phyloP scores from a whole-genome alignment of 2,329 filamentous ascomycete genomes.

The Colletotrichum paranaense region DNA sequence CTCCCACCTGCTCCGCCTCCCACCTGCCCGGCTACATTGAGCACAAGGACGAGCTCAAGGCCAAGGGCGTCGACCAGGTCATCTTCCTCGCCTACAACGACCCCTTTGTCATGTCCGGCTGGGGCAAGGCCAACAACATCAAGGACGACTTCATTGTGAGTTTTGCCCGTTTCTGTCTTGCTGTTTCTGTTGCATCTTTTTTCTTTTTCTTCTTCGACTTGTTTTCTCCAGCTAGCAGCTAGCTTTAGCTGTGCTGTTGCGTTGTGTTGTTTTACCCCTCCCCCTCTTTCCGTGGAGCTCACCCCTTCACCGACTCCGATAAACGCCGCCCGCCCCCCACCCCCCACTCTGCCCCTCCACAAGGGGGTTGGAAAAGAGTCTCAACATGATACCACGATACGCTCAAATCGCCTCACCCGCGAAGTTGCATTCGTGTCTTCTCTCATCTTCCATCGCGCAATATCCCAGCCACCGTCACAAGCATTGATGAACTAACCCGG shows the following conservation, averaged over 20 bases:
- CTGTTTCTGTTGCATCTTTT: not conserved
- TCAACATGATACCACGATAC: slow-evolving; percentile 17
- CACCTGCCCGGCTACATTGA: slow-evolving; percentile 86
- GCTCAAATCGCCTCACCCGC: not conserved
- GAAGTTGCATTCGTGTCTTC: not conserved
- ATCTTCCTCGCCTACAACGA: slow-evolving; percentile 88
- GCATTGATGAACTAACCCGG: not conserved
- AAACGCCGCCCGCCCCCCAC: slow-evolving; percentile 5
- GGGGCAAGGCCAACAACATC: slow-evolving; percentile 88
- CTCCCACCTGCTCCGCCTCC: slow-evolving; percentile 83
- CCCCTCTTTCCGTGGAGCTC: slow-evolving; percentile 17
- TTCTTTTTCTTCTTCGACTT: not conserved
- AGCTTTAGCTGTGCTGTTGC: not conserved
- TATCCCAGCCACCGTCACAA: not conserved
- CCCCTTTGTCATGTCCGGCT: slow-evolving; percentile 87
- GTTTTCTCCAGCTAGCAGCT: not conserved
- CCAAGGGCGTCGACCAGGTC: slow-evolving; percentile 85
- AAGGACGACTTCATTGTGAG: slow-evolving; percentile 73
- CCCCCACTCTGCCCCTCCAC: slow-evolving; percentile 28
- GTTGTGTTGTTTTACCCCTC: not conserved
- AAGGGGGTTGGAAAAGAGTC: not conserved
- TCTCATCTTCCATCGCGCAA: slow-evolving; percentile 3
- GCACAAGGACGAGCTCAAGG: slow-evolving; percentile 76
- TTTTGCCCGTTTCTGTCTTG: slow-evolving; percentile 18
- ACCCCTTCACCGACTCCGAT: slow-evolving; percentile 30